Conservation (phyloP, 2,329 filamentous ascomycete genomes). For the Penicillium nordicum region DNA sequence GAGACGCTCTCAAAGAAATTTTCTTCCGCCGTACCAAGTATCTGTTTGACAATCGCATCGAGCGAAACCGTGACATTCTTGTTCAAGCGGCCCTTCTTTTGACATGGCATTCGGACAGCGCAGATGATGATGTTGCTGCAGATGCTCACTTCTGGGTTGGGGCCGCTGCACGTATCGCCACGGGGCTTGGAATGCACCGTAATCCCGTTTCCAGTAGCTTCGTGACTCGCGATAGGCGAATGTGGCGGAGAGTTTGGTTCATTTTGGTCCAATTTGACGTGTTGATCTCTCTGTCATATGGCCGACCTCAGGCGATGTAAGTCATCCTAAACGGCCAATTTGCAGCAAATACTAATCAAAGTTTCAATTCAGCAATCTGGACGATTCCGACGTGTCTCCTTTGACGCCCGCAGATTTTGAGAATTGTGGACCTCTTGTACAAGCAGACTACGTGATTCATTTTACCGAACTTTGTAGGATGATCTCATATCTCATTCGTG, state of each 20-base stretch:
- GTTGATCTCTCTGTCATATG: conserved; percentile 46
- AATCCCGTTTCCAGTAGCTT: conserved; percentile 43
- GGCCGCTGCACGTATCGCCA: conserved; percentile 51
- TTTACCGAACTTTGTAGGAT: conserved; percentile 52
- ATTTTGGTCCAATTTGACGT: conserved; percentile 46
- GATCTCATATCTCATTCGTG: conserved; percentile 45
- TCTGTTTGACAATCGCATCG: conserved; percentile 53
- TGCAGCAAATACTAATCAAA: conserved; percentile 2
- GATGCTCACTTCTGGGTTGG: conserved; percentile 56
- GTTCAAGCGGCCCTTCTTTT: conserved; percentile 55
- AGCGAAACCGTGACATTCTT: conserved; percentile 52
- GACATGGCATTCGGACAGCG: conserved; percentile 54
- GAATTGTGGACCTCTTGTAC: conserved; percentile 45
- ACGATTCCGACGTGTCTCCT: conserved; percentile 51
- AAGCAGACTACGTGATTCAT: conserved; percentile 47
- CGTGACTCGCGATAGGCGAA: conserved; percentile 40
- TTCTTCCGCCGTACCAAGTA: conserved; percentile 55
- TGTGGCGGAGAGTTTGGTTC: conserved; percentile 46
- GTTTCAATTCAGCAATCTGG: conserved; percentile 38
- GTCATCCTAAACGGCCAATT: conserved; percentile 8
- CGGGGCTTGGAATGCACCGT: conserved; percentile 54
- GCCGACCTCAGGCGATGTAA: conserved; percentile 52
- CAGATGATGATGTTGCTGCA: conserved; percentile 53
- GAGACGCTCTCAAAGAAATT: conserved; percentile 46
- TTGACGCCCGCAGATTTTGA: conserved; percentile 48